Evolutionary conservation across 2,329 filamentous ascomycete genomes (phyloP).

Genomic region (Teratosphaeria zuluensis): DNA sequence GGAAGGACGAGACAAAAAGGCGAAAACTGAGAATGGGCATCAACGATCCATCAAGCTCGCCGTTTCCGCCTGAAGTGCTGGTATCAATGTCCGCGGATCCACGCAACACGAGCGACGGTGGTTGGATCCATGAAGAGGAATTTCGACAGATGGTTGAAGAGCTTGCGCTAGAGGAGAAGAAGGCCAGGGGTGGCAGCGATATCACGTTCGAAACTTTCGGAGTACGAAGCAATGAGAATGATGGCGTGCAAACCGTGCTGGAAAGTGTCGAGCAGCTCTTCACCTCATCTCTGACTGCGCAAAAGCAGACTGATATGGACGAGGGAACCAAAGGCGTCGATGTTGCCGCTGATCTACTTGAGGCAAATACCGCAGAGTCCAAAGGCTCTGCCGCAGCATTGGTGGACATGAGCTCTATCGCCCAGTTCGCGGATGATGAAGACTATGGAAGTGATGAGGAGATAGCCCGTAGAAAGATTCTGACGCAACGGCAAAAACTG

Average conservation of each 20-base stretch:
- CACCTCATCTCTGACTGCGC: conserved; percentile 35
- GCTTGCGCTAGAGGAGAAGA: conserved; percentile 56
- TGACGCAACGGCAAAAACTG: conserved; percentile 22
- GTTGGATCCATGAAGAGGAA: conserved; percentile 89
- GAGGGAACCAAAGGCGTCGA: conserved; percentile 3
- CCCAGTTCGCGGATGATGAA: conserved; percentile 35
- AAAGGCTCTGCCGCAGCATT: conserved; percentile 34
- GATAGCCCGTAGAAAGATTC: conserved; percentile 22
- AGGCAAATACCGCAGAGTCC: conserved; percentile 3
- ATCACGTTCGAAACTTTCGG: conserved; percentile 59
- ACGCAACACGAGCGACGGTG: conserved; percentile 59
- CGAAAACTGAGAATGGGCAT: conserved; percentile 63
- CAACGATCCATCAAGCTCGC: conserved; percentile 52
- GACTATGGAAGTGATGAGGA: conserved; percentile 37
- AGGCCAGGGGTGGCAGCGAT: conserved; percentile 32
- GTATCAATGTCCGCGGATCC: conserved; percentile 82
- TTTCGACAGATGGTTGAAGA: conserved; percentile 56
- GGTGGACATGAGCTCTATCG: conserved; percentile 55
- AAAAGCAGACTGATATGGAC: neutral
- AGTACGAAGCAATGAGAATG: conserved; percentile 42
- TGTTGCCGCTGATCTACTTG: conserved; percentile 2
- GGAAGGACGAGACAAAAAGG: conserved; percentile 78
- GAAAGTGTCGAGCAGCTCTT: conserved; percentile 85
- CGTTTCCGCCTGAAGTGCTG: conserved; percentile 71
- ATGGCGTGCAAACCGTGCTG: conserved; percentile 61